These are phyloP conservation scores for Verticillium albo-atrum DNA, from an alignment of 2,329 filamentous ascomycete species.

Conservation along the genomic window DNA sequence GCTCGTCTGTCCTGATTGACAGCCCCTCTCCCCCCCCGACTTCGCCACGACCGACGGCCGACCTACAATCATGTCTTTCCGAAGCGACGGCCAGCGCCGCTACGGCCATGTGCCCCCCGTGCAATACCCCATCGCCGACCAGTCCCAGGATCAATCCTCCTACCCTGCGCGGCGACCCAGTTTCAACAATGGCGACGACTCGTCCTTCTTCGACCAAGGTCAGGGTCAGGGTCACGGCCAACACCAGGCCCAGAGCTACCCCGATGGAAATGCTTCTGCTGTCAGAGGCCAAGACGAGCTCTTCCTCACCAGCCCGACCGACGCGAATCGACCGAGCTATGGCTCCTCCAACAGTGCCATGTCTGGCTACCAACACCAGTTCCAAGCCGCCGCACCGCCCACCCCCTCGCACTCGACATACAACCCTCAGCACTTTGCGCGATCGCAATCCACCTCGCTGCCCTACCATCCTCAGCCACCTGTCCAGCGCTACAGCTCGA, in stretches of 20 bases:
- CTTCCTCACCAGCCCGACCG: conserved; percentile 51
- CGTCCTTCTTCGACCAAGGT: conserved; percentile 29
- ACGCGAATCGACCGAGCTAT: conserved; percentile 28
- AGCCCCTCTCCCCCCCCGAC: neutral
- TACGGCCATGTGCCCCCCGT: conserved; percentile 65
- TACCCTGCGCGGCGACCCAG: conserved; percentile 56
- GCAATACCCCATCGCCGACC: conserved; percentile 52
- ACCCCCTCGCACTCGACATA: conserved; percentile 51
- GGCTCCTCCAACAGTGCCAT: conserved; percentile 40
- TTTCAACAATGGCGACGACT: conserved; percentile 74
- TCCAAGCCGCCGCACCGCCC: conserved; percentile 40
- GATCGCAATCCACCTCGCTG: conserved; percentile 47
- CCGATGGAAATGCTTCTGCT: conserved; percentile 23
- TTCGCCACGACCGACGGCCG: neutral
- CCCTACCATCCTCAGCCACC: conserved; percentile 43
- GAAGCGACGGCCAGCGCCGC: conserved; percentile 56
- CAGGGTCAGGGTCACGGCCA: conserved; percentile 5
- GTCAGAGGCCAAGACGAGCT: conserved; percentile 51
- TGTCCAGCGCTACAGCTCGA: conserved; percentile 28
- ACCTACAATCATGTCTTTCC: conserved; percentile 52
- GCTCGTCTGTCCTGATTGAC: neutral
- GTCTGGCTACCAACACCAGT: conserved; percentile 48
- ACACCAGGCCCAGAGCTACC: conserved; percentile 13
- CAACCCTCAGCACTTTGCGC: conserved; percentile 65
- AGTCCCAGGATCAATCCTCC: conserved; percentile 29